Conservation (phyloP, 169 alveolate species). For the Perkinsus olseni region DNA sequence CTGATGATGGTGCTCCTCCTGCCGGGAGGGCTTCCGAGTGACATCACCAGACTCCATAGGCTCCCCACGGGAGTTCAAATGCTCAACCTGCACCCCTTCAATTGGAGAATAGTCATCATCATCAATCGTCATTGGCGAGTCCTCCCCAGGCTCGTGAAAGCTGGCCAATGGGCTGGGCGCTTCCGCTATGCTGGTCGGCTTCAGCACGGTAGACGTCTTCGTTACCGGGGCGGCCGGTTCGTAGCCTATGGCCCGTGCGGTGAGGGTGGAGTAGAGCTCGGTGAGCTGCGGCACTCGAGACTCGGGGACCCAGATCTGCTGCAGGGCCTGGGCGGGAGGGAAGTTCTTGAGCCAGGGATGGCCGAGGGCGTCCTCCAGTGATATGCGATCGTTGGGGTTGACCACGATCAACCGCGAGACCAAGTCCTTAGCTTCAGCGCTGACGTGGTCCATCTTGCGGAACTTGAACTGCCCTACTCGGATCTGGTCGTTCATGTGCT, state of each 20-base stretch:
- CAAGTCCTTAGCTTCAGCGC: conserved; percentile 4
- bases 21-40: not conserved
- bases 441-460: not conserved
- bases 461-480: conserved; percentile 6
- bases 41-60: not conserved
- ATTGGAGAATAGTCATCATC: not conserved
- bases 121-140: not conserved
- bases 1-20: not conserved
- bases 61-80: not conserved
- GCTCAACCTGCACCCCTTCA: not conserved
- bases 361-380: not conserved
- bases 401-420: not conserved
- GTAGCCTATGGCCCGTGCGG: not conserved
- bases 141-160: not conserved
- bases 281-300: not conserved
- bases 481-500: not conserved
- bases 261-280: not conserved
- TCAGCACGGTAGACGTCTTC: not conserved
- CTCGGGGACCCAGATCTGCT: not conserved
- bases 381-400: conserved; percentile 9
- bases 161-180: not conserved
- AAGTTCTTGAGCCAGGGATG: not conserved
- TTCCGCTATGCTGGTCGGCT: not conserved
- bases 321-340: not conserved
- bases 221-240: not conserved